These are phyloP conservation scores for Pythium monospermum DNA, from an alignment of 352 stramenopile species.

Conservation along the genomic window DNA sequence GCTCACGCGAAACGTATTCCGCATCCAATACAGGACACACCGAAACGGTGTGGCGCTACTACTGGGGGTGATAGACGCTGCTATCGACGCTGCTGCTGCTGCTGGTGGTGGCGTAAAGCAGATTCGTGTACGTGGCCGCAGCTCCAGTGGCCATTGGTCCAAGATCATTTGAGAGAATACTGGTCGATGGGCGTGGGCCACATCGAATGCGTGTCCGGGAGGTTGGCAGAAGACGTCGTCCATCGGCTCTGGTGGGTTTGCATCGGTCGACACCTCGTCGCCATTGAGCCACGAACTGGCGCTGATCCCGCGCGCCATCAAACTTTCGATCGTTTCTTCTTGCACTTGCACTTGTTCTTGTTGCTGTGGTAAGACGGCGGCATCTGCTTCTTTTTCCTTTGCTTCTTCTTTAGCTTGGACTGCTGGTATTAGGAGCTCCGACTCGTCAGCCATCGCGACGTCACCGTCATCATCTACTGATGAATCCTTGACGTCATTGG, in stretches of 20 bases:
- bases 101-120: slow-evolving; percentile 25
- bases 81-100: not conserved
- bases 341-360: not conserved
- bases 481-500: too few species aligned
- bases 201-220: slow-evolving; percentile 5
- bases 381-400: too few species aligned
- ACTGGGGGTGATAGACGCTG: too few species aligned
- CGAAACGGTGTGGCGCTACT: too few species aligned
- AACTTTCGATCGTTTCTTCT: slow-evolving; percentile 1
- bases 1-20: slow-evolving; percentile 46
- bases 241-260: not conserved
- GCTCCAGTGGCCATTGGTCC: slow-evolving; percentile 38
- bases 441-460: not conserved
- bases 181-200: not conserved
- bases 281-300: slow-evolving; percentile 10
- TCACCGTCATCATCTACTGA: too few species aligned
- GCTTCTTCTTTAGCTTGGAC: too few species aligned
- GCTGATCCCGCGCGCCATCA: not conserved
- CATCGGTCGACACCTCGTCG: not conserved
- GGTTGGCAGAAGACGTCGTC: too few species aligned
- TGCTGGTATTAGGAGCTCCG: too few species aligned
- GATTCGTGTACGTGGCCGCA: slow-evolving; percentile 39
- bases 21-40: slow-evolving; percentile 68
- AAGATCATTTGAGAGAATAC: slow-evolving; percentile 22
- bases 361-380: too few species aligned